Conservation (phyloP, 2,329 filamentous ascomycete genomes). For the Arachnomyces sp. region DNA sequence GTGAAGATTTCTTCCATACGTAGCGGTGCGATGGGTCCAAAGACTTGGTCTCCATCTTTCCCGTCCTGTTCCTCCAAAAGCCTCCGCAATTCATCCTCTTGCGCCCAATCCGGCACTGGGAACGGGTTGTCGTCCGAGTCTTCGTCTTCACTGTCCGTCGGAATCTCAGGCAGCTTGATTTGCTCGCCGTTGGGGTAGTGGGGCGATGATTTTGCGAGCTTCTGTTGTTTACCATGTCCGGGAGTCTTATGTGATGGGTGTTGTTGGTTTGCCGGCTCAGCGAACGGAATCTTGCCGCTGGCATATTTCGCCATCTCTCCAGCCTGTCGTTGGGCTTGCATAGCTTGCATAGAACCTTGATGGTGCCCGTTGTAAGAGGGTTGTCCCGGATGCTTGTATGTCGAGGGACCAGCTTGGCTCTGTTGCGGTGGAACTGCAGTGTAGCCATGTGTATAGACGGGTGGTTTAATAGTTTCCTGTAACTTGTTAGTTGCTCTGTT, state of each 20-base stretch:
- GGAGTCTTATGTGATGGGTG: constrained; percentile 60
- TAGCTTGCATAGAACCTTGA: constrained; percentile 24
- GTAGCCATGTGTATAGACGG: constrained; percentile 32
- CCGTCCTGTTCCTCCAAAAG: constrained; percentile 74
- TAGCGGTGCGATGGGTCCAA: constrained; percentile 77
- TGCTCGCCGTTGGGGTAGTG: constrained; percentile 81
- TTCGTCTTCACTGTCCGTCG: constrained; percentile 87
- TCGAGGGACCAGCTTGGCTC: constrained; percentile 24
- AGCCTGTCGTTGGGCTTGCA: constrained; percentile 51
- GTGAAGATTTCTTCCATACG: constrained; percentile 96
- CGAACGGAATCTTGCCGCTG: constrained; percentile 84
- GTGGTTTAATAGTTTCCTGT: constrained; percentile 29
- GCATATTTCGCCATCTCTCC: constrained; percentile 81
- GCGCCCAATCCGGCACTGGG: constrained; percentile 71
- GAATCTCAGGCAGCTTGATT: constrained; percentile 89
- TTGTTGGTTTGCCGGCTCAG: constrained; percentile 55
- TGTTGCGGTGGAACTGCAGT: constrained; percentile 19
- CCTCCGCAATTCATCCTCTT: constrained; percentile 70
- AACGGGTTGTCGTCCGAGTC: constrained; percentile 57
- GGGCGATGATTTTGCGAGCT: constrained; percentile 57
- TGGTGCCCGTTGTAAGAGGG: constrained; percentile 42
- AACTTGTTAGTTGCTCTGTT: constrained; percentile 25
- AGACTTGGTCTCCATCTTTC: constrained; percentile 68
- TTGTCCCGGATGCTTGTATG: constrained; percentile 24
- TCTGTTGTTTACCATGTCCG: constrained; percentile 40